phyloP scores from a whole-genome alignment of 768 basidiomycete genomes.

The Boletus reticuloceps region DNA sequence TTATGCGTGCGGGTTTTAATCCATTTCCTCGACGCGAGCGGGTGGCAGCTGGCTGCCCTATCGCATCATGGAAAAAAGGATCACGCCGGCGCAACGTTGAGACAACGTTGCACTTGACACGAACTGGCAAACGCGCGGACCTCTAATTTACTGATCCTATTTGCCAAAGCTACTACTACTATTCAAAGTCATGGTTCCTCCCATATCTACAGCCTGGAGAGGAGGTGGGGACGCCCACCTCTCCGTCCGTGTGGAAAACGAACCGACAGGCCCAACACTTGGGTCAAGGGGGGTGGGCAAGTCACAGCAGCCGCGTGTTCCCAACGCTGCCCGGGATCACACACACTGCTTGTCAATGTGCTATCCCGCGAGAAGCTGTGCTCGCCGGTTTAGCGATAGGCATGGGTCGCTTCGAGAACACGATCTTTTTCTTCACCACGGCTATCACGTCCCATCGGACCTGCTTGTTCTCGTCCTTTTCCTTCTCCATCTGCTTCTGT shows the following conservation, averaged over 20 bases:
- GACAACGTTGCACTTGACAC: constrained; percentile 28
- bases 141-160: neutral
- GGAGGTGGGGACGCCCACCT: too few species aligned
- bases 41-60: constrained; percentile 7
- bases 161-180: neutral
- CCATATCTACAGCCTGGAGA: neutral
- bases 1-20: constrained; percentile 10
- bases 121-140: constrained; percentile 11
- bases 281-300: constrained; percentile 17
- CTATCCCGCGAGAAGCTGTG: constrained; percentile 15
- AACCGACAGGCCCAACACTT: neutral
- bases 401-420: constrained; percentile 83
- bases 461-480: neutral
- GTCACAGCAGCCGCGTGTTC: constrained; percentile 15
- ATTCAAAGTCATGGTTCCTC: too few species aligned
- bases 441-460: constrained; percentile 62
- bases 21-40: neutral
- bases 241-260: neutral
- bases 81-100: constrained; percentile 28
- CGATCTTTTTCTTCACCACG: constrained; percentile 76
- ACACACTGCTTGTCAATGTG: neutral
- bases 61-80: constrained; percentile 5
- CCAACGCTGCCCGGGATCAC: constrained; percentile 5
- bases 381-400: constrained; percentile 47
- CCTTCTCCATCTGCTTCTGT: too few species aligned